Evolutionary conservation across 2,329 filamentous ascomycete genomes (phyloP), one percentile per base, ranked within the genome.

Genomic region (Ciborinia camelliae): DNA sequence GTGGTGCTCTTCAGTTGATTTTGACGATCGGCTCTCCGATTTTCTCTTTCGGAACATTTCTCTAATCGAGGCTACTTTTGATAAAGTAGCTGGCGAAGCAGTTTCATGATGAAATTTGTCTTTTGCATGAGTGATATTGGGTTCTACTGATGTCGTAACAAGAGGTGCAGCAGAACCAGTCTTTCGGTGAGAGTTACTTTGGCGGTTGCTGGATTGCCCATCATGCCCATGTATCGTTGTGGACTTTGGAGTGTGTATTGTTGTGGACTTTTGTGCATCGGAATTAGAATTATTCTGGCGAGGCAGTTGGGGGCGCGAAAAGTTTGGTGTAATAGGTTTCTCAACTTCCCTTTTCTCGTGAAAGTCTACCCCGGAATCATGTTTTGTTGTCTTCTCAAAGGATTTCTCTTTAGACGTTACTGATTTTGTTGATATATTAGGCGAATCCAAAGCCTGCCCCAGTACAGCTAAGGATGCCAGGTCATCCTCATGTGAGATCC

Each of bases 401-500:
- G n/a, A 10, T 47, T 20, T 47, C 8, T 26, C 41, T 9, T 20
- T 18, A 48, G 26, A 39, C 4, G 55, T 50, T 20, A 26, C n/a
- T 3, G 30, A 15, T 35, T 53, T 48, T 4, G 47, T 47, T 12
- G 58, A 32, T n/a, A 32, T 28, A 9, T 3, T 41, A 45, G 58
- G 57, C 20, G 59, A 61, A 20, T 62, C 59, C n/a, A 72, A 59
- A 59, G 62, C 67, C 28, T 63, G 26, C 9, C 66, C 65, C 18
- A 71, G 65, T 18, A 66, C 55, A 41, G 65, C 65, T 37, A 71
- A 57, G 43, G 69, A 72, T 28, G 65, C 63, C 39, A 66, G 50
- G 43, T 72, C 70, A 35, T 71, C 65, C 39, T 71, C 68, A 35
- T 70, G 63, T 18, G 70, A 72, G 30, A 72, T 23, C 28, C 53